A percentile compares a stretch with the other conserved stretches of the same genome.
Evolutionary conservation across 768 basidiomycete genomes (phyloP).

Genomic region (Lactarius hengduanensis): DNA sequence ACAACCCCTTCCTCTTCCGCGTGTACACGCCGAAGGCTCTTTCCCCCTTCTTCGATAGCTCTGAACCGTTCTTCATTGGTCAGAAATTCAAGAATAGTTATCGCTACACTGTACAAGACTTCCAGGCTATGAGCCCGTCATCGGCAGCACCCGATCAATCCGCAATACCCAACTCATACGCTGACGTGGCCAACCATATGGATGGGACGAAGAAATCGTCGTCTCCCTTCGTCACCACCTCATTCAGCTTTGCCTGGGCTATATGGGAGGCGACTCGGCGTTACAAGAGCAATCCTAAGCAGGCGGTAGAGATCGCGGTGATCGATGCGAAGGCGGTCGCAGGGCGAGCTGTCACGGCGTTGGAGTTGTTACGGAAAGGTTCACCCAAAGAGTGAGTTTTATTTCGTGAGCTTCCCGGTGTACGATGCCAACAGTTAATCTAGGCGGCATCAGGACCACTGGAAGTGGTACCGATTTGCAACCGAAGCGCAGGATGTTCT

Average conservation of each 20-base stretch:
- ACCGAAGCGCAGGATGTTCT: conserved; percentile 76
- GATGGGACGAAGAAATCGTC: conserved; percentile 73
- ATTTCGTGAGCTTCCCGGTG: conserved; percentile 29
- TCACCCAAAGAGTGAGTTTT: conserved; percentile 53
- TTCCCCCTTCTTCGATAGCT: conserved; percentile 49
- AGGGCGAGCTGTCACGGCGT: conserved; percentile 59
- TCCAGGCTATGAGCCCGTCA: conserved; percentile 29
- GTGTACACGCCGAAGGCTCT: conserved; percentile 71
- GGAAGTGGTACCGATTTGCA: conserved; percentile 76
- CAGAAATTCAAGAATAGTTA: conserved; percentile 51
- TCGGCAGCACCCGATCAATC: conserved; percentile 28
- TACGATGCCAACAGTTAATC: conserved; percentile 19
- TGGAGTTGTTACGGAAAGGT: conserved; percentile 58
- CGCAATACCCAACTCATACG: conserved; percentile 43
- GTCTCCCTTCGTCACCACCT: conserved; percentile 70
- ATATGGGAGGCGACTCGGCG: conserved; percentile 79
- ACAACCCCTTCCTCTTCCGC: conserved; percentile 76
- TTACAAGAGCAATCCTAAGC: conserved; percentile 70
- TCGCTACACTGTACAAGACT: conserved; percentile 32
- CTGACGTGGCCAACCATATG: conserved; percentile 67
- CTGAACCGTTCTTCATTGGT: conserved; percentile 67
- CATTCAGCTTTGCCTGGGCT: conserved; percentile 80
- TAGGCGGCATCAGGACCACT: conserved; percentile 62
- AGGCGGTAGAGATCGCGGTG: conserved; percentile 74
- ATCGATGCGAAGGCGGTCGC: conserved; percentile 66